Evolutionary conservation across 257 asterid species (phyloP), one percentile per base, ranked within the genome.

Genomic region (Plantago elongata): DNA sequence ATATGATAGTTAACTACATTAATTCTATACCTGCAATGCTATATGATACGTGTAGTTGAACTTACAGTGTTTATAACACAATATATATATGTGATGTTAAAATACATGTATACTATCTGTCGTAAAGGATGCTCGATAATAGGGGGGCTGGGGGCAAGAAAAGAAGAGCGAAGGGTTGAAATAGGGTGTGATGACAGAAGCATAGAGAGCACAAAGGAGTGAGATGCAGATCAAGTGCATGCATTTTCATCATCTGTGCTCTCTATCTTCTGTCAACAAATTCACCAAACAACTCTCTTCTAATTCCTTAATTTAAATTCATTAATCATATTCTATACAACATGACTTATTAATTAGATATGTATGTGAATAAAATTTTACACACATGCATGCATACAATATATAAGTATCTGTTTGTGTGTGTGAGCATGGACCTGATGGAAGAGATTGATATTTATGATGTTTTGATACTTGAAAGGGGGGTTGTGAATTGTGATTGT

Each of bases 201-300:
- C 66, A 43, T 77, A 79, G 83, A 79, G 88, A 81, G 86, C 91
- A 81, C 88, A 71, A 77, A 84, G 68, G 73, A 84, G 63, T 38
- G 75, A 74, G 75, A 60, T 77, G 84, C 82, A 57, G 45, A 60
- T 3, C 11, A 22, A 22, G 3, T 38, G 38, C 51, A 61, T 63
- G 77, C 79, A 73, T 16, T 61, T 68, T 48, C 62, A 65, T 67
- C 70, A 43, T 70, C 66, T 70, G 75, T 70, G 75, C 75, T 70
- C 75, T 64, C 75, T 63, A 70, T 70, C 74, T 70, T 63, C 74
- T 70, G 69, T 63, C 74, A 70, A 59, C 74, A 63, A 44, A 11
- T 48, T 34, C 62, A 57, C 40, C 52, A 60, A 58, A 58, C 14
- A 27, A 49, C 51, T 45, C 27, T 45, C 14, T 44, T 22, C 63